A percentile compares a stretch with the other conserved stretches of the same genome.
Conservation (phyloP, 768 basidiomycete genomes). For the Tylopilus rubrobrunneus region DNA sequence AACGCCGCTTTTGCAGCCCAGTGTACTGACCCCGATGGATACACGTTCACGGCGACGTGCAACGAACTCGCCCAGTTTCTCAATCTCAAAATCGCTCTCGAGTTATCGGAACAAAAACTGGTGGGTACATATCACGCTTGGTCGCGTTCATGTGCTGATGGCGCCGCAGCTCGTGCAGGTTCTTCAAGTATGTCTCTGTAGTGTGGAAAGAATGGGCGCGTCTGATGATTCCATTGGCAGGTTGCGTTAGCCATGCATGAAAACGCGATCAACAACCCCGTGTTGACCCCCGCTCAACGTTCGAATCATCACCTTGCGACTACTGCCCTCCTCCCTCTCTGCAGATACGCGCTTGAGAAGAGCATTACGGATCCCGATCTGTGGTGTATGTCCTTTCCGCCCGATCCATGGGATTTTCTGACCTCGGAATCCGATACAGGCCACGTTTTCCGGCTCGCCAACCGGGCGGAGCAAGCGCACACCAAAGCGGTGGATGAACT, state of each 20-base stretch:
- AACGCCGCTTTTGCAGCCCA: conserved; percentile 15
- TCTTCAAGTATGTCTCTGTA: conserved; percentile 15
- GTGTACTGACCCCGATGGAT: conserved; percentile 10
- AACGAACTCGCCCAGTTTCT: conserved; percentile 11
- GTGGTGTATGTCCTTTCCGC: conserved; percentile 11
- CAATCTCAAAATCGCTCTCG: not conserved
- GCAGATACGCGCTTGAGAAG: not conserved
- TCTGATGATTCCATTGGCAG: conserved; percentile 7
- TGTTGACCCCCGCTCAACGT: conserved; percentile 4
- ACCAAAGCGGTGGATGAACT: conserved; percentile 1
- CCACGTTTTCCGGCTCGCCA: not conserved
- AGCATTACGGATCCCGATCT: not conserved
- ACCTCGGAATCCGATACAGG: conserved; percentile 5
- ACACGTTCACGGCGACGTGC: conserved; percentile 8
- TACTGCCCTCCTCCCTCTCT: conserved; percentile 7
- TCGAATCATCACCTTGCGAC: conserved; percentile 9
- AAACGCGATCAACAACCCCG: conserved; percentile 15
- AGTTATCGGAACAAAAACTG: conserved; percentile 6
- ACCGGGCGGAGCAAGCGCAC: conserved; percentile 1
- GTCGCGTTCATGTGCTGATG: conserved; percentile 1
- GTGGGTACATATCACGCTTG: conserved; percentile 3
- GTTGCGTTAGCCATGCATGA: conserved; percentile 24
- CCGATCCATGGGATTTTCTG: not conserved
- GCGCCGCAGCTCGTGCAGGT: conserved; percentile 12
- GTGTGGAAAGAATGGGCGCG: not conserved